Base-by-base conservation (phyloP, 208 protist genomes). In the Wallacemonas collosoma region DNA sequence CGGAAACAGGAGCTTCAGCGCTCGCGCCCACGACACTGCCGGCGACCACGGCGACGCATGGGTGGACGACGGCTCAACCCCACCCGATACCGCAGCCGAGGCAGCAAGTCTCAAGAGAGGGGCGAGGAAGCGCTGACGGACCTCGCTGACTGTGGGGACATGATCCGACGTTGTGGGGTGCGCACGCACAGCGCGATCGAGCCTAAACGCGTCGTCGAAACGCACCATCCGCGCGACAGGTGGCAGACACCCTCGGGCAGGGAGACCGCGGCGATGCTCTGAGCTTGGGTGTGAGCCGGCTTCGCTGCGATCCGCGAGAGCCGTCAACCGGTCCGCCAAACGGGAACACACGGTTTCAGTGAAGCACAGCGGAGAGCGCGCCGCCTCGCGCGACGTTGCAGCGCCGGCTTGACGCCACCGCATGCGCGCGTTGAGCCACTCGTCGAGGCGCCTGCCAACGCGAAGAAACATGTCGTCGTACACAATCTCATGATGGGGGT, bases 391-490 rank as follows among this genome's bases (percentile, higher is more conserved):
- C 26, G 26, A 26, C 26, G 26, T 26, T 26, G 26, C 26, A 0
- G 26, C 26, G 26, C 26, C 26, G 26, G 26, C 26, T 26, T 26
- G 26, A 26, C 26, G 26, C 26, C 26, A 26, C 26, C 26, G 26
- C 26, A 26, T 26, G 26, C 26, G 26, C 26, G 26, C 26, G 45
- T 50, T 6, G 14, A 35, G 56, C 17, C 26, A 62, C n/a, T 51
- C 3, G 41, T 66, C 43, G 53, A 82, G 45, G n/a, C 62, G 38
- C 26, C 58, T 50, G 3, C 81, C 81, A 61, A 80, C 68, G 1
- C 44, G 51, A 1, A 86, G 26, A 73, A 86, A 86, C 2, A 77
- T 61, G 9, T 61, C 57, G 50, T 86, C 81, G 66, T 80, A 80
- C 54, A 75, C 70, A 26, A 66, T 14, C 51, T 26, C 40, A 35